These are phyloP conservation scores for Arabis alpina DNA, from an alignment of 345 rosid species.

Conservation along the genomic window DNA sequence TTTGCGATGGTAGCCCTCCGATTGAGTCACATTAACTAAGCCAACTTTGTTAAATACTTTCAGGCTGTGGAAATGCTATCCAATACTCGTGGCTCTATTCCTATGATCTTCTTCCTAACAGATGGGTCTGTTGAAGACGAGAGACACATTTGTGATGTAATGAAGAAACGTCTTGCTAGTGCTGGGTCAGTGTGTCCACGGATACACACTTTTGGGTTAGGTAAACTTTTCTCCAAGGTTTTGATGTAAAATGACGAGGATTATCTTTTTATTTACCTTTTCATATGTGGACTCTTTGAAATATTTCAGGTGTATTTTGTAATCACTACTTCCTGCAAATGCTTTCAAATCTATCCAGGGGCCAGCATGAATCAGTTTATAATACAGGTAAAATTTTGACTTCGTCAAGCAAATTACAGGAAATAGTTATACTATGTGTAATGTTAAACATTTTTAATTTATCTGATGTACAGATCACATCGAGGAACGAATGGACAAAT, in stretches of 20 bases:
- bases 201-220: constrained; percentile 80
- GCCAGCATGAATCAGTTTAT: constrained; percentile 70
- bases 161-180: constrained; percentile 60
- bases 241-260: constrained; percentile 5
- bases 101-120: constrained; percentile 80
- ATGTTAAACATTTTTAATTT: constrained; percentile 8
- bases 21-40: constrained; percentile 7
- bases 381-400: constrained; percentile 41
- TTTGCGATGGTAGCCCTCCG: not conserved
- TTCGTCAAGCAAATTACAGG: not conserved
- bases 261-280: constrained; percentile 3
- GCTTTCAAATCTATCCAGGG: constrained; percentile 75
- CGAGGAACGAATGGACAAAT: constrained; percentile 55
- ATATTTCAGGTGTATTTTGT: constrained; percentile 74
- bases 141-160: constrained; percentile 69
- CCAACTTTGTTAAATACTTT: constrained; percentile 38
- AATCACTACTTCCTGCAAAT: constrained; percentile 85
- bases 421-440: not conserved
- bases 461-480: constrained; percentile 59
- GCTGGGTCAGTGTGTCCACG: constrained; percentile 65
- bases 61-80: constrained; percentile 93
- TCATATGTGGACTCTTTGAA: constrained; percentile 11
- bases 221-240: constrained; percentile 47
- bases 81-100: constrained; percentile 60
- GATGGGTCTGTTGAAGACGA: constrained; percentile 98